phyloP scores from a whole-genome alignment of 257 asterid genomes.

The Primulina huaijiensis region DNA sequence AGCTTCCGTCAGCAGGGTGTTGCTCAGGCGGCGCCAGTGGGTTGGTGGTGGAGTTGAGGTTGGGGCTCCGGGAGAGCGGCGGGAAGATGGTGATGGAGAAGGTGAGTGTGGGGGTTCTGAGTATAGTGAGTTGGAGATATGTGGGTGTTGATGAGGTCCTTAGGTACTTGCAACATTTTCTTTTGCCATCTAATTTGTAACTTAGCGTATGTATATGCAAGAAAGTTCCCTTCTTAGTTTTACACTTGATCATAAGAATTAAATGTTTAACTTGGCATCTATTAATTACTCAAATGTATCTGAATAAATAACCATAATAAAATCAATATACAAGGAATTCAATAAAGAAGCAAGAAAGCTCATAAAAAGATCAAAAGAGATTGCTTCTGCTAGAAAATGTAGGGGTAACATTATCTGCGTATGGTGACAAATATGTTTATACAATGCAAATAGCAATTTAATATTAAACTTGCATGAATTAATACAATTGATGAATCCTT shows the following conservation, averaged over 20 bases:
- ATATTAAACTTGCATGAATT: no score
- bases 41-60: conserved; percentile 69
- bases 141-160: conserved; percentile 69
- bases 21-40: conserved; percentile 56
- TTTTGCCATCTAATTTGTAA: conserved; percentile 27
- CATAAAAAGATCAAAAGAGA: no score
- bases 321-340: no score
- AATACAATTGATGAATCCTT: no score
- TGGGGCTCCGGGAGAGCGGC: conserved; percentile 46
- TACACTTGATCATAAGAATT: no score
- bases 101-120: conserved; percentile 72
- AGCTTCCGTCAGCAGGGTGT: conserved; percentile 65
- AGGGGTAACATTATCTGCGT: background rate
- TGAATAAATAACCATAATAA: no score
- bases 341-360: no score
- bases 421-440: background rate
- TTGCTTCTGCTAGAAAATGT: no score
- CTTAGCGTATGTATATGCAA: background rate
- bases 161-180: conserved; percentile 81
- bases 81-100: conserved; percentile 55
- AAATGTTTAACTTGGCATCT: no score
- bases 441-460: no score
- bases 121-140: conserved; percentile 79
- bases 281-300: no score
- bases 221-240: no score